Evolutionary conservation across 2,329 filamentous ascomycete species (phyloP), one percentile per base, ranked within the genome.

Genomic region (Zasmidium angulare): DNA sequence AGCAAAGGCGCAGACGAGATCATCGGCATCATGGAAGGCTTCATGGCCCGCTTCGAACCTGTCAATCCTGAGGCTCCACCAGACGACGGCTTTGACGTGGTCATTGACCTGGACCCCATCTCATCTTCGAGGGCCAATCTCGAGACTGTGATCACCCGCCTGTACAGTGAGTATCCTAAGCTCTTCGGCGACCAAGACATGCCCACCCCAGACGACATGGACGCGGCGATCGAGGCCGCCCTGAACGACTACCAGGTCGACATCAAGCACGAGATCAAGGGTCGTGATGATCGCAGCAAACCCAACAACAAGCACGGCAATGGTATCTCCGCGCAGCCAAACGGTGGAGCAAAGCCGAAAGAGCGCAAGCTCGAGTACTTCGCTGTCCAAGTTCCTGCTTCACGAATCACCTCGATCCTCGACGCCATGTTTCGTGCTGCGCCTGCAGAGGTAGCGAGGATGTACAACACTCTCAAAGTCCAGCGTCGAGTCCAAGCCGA

Each of bases 11-110:
- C 81, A 50, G 78, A 82, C 19, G 93, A 96, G 74, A 90, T 95
- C 56, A 81, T 95, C 50, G 85, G 86, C 3, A 96, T 99, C 68
- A 98, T 99, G 95, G 90, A 97, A 68, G 91, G 91, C 2, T 99
- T 99, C 76, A 82, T 99, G 65, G 76, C 84, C 12, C 86, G 95
- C 36, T 98, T 96, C 72, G 89, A 99, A 77, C 84, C 88, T 20
- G 82, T 92, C 59, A 84, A 93, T 64, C 78, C 82, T 0, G 82
- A 86, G 19, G 77, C 77, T 7, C 74, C 78, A n/a, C 93, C 95
- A 0, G 95, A 99, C 71, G 81, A 87, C 63, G 82, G 83, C 6
- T 99, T 99, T 68, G 91, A 97, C 70, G 78, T 86, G 2, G 81
- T 96, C 47, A 96, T 99, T 69, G 84, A 96, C 66, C 84, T 99